A percentile compares a stretch with the other conserved stretches of the same genome.
These are phyloP conservation scores for Rhizopus arrhizus DNA, from an alignment of 371 early-diverging fungal genomes.

Conservation along the genomic window DNA sequence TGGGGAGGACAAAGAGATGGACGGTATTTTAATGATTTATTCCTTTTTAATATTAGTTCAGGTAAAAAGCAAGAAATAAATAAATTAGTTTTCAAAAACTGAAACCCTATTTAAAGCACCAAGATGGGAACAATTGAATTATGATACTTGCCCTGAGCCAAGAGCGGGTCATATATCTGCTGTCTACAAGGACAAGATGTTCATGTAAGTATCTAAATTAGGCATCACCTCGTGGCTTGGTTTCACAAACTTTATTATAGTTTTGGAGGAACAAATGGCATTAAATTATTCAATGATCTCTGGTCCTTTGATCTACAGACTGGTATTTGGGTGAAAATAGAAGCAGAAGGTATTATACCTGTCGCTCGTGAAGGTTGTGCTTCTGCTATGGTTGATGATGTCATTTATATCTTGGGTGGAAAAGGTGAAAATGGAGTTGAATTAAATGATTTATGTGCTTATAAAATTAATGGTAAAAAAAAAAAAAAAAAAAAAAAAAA, in stretches of 20 bases:
- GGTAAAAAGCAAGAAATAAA: constrained; percentile 32
- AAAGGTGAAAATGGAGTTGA: constrained; percentile 61
- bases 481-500: constrained; percentile 15
- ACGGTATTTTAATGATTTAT: constrained; percentile 69
- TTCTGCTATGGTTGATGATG: constrained; percentile 70
- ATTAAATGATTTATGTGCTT: constrained; percentile 73
- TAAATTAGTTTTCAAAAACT: not conserved
- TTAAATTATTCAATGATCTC: constrained; percentile 71
- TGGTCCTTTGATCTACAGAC: constrained; percentile 70
- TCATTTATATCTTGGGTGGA: constrained; percentile 78
- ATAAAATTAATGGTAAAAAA: constrained; percentile 63
- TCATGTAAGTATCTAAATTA: constrained; percentile 53
- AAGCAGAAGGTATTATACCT: constrained; percentile 68
- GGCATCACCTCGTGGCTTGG: constrained; percentile 22
- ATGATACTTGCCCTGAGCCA: constrained; percentile 52
- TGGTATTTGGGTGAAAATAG: constrained; percentile 61
- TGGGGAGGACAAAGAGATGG: constrained; percentile 76
- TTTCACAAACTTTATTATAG: constrained; percentile 37
- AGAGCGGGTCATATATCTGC: constrained; percentile 65
- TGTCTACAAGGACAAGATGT: constrained; percentile 60
- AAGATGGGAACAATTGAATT: constrained; percentile 57
- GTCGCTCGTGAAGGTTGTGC: constrained; percentile 70
- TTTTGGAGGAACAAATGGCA: constrained; percentile 77
- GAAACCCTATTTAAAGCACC: constrained; percentile 21
- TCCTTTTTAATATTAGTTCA: constrained; percentile 67